A percentile compares a stretch with the other conserved stretches of the same genome.
Evolutionary conservation across 208 protist genomes (phyloP).

Genomic region (Trypanosoma theileri): DNA sequence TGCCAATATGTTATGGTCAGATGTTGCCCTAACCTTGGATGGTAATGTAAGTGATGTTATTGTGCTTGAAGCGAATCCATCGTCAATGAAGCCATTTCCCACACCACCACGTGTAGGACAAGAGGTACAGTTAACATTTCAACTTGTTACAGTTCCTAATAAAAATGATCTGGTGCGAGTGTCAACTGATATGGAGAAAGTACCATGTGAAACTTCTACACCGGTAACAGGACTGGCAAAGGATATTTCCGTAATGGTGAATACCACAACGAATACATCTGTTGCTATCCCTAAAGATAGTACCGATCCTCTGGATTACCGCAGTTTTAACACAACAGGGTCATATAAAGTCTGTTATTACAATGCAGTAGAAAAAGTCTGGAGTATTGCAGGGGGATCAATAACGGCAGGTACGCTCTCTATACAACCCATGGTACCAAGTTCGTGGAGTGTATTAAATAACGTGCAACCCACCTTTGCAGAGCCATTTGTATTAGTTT

Average conservation of each 20-base stretch:
- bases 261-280: slow-evolving; percentile 30
- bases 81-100: slow-evolving; percentile 60
- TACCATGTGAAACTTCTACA: slow-evolving; percentile 48
- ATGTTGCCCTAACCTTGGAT: slow-evolving; percentile 50
- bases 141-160: slow-evolving; percentile 44
- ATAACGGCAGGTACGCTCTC: slow-evolving; percentile 40
- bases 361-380: slow-evolving; percentile 55
- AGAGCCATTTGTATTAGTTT: slow-evolving; percentile 52
- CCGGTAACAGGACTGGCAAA: slow-evolving; percentile 40
- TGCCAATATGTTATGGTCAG: slow-evolving; percentile 45
- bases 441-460: slow-evolving; percentile 40
- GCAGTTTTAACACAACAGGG: slow-evolving; percentile 73
- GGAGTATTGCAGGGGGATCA: slow-evolving; percentile 75
- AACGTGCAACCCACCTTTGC: slow-evolving; percentile 35
- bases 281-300: slow-evolving; percentile 53
- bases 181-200: slow-evolving; percentile 26
- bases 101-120: slow-evolving; percentile 82
- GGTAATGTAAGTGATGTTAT: slow-evolving; percentile 31
- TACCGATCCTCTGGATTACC: slow-evolving; percentile 68
- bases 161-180: slow-evolving; percentile 61
- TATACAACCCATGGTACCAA: slow-evolving; percentile 37
- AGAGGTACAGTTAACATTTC: slow-evolving; percentile 80
- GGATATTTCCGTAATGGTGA: slow-evolving; percentile 42
- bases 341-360: slow-evolving; percentile 83
- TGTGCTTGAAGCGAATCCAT: slow-evolving; percentile 59